phyloP scores from a whole-genome alignment of 352 stramenopile species.

The Plasmopara halstedii region DNA sequence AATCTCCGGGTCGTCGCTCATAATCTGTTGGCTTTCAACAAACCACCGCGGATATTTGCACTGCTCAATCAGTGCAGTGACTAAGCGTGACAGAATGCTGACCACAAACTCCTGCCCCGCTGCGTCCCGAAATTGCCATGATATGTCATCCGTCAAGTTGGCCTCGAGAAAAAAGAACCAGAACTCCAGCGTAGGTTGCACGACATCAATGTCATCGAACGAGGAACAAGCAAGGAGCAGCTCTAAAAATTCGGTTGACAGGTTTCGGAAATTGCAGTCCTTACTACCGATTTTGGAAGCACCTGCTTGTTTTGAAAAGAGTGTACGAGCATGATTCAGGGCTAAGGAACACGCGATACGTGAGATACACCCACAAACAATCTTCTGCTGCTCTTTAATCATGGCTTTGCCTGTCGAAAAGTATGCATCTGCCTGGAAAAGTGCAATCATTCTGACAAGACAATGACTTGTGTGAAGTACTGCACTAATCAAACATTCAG shows the following conservation, averaged over 20 bases:
- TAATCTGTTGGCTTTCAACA: slow-evolving; percentile 41
- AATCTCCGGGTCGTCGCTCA: slow-evolving; percentile 50
- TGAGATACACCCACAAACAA: slow-evolving; percentile 31
- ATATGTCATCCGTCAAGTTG: slow-evolving; percentile 28
- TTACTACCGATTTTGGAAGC: not conserved
- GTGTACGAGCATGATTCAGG: slow-evolving; percentile 31
- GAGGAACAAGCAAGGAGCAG: slow-evolving; percentile 56
- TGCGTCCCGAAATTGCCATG: slow-evolving; percentile 31
- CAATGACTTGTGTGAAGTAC: slow-evolving; percentile 21
- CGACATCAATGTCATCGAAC: slow-evolving; percentile 40
- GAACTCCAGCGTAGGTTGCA: slow-evolving; percentile 73
- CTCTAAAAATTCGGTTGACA: slow-evolving; percentile 40
- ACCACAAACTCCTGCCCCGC: slow-evolving; percentile 30
- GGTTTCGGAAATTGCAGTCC: slow-evolving; percentile 3
- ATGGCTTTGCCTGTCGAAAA: slow-evolving; percentile 1
- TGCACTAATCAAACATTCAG: slow-evolving; percentile 19
- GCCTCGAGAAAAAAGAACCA: slow-evolving; percentile 85
- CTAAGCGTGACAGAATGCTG: slow-evolving; percentile 46
- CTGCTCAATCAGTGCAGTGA: slow-evolving; percentile 54
- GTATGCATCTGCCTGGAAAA: slow-evolving; percentile 11
- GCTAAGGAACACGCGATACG: slow-evolving; percentile 37
- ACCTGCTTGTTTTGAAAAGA: slow-evolving; percentile 18
- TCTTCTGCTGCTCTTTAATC: slow-evolving; percentile 18
- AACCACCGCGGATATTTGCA: slow-evolving; percentile 60
- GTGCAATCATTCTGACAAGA: slow-evolving; percentile 18